A percentile compares a stretch with the other conserved stretches of the same genome.
Evolutionary conservation across 306 rosid species (phyloP).

Genomic region (Cucurbita moschata): DNA sequence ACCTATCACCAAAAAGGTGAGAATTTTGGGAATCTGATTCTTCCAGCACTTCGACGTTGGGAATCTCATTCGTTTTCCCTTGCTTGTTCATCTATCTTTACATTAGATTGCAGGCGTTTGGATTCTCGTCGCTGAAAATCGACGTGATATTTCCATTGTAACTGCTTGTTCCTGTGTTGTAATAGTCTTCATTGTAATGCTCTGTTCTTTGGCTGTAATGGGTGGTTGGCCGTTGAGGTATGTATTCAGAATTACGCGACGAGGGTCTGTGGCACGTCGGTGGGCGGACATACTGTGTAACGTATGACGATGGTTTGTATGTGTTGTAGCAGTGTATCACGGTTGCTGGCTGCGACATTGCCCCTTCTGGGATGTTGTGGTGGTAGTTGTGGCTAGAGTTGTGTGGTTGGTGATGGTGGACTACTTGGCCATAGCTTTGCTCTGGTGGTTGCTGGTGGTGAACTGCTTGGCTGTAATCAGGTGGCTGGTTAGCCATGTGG

Average conservation of each 20-base stretch:
- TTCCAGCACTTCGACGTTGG: conserved; percentile 26
- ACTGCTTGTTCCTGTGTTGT: conserved; percentile 8
- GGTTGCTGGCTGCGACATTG: conserved; percentile 10
- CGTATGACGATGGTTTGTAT: conserved; percentile 45
- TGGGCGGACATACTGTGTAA: conserved; percentile 48
- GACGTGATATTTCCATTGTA: conserved; percentile 39
- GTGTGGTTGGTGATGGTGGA: not conserved
- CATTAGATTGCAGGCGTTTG: conserved; percentile 70
- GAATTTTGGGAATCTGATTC: conserved; percentile 25
- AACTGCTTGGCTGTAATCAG: not conserved
- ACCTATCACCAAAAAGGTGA: conserved; percentile 10
- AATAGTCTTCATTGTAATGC: conserved; percentile 29
- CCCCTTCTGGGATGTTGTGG: conserved; percentile 20
- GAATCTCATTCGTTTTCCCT: conserved; percentile 32
- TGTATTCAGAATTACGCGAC: conserved; percentile 40
- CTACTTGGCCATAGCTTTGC: not conserved
- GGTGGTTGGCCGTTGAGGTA: conserved; percentile 20
- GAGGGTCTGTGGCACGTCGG: conserved; percentile 21
- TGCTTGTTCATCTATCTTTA: conserved; percentile 17
- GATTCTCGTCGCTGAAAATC: conserved; percentile 88
- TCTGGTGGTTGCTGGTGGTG: not conserved
- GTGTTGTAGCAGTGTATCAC: conserved; percentile 58
- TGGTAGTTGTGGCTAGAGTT: conserved; percentile 11
- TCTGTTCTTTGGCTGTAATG: conserved; percentile 26
- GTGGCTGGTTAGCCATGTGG: not conserved